Conservation (phyloP, 352 stramenopile genomes). For the Globisporangium abappressorium region DNA sequence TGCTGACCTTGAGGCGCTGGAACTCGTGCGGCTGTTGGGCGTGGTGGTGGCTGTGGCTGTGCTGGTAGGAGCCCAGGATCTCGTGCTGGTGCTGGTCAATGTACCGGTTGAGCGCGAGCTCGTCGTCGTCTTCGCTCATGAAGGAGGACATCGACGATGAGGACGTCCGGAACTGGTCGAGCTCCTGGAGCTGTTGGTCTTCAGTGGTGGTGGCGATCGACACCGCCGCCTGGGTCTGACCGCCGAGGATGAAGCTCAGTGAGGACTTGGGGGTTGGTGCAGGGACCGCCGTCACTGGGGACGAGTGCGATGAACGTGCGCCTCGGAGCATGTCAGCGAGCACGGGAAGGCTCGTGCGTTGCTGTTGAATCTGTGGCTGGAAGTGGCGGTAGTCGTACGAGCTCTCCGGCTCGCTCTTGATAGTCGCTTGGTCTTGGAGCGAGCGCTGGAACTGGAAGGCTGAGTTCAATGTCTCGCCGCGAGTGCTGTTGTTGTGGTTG, state of each 20-base stretch:
- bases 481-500: background rate
- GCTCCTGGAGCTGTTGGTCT: background rate
- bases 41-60: background rate
- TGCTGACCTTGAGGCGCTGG: conserved; percentile 5
- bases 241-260: conserved; percentile 15
- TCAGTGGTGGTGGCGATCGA: background rate
- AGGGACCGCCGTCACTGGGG: background rate
- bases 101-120: background rate
- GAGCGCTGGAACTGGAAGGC: background rate
- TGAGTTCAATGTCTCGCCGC: background rate
- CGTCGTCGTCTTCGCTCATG: conserved; percentile 13
- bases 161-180: conserved; percentile 5
- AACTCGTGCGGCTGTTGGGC: background rate
- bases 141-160: conserved; percentile 5
- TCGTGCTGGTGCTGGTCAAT: conserved; percentile 4
- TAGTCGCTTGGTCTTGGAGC: background rate
- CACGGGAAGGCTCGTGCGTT: conserved; percentile 8
- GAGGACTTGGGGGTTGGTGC: conserved; percentile 6
- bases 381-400: conserved; percentile 5
- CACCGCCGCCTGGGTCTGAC: background rate
- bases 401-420: conserved; percentile 7
- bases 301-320: background rate
- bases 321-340: conserved; percentile 8
- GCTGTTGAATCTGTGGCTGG: background rate
- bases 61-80: background rate